Evolutionary conservation across 192 early-diverging fungal species (phyloP).

Genomic region (Backusella tarrabulga): DNA sequence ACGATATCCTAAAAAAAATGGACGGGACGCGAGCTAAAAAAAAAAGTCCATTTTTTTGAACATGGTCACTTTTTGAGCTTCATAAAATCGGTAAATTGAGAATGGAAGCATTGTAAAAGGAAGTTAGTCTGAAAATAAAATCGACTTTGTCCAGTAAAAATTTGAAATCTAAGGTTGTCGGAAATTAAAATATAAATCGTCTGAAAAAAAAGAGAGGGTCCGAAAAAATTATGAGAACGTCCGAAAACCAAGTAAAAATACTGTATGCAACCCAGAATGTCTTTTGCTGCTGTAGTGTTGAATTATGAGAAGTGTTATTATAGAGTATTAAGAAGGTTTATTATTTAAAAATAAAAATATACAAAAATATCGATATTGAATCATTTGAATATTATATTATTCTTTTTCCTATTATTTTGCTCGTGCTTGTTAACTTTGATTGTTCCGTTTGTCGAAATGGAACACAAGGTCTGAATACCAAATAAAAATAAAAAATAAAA

Average conservation of each 20-base stretch:
- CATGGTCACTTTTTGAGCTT: too few species aligned
- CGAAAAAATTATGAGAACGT: too few species aligned
- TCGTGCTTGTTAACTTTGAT: slow-evolving; percentile 1
- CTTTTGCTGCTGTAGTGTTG: neutral
- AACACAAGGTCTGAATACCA: slow-evolving; percentile 9
- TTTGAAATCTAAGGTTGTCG: too few species aligned
- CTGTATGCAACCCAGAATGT: neutral
- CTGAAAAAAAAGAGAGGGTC: neutral
- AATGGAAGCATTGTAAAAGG: too few species aligned
- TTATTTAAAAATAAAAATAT: neutral
- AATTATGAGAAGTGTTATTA: neutral
- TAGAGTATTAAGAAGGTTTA: neutral
- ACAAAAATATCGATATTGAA: neutral
- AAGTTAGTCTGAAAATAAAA: too few species aligned
- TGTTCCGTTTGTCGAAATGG: neutral
- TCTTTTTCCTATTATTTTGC: neutral
- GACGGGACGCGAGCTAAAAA: too few species aligned
- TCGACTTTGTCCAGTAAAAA: too few species aligned
- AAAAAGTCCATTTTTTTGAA: too few species aligned
- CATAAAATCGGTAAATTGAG: too few species aligned
- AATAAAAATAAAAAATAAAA: neutral
- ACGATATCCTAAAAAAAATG: too few species aligned
- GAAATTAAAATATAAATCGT: too few species aligned
- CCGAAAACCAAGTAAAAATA: too few species aligned
- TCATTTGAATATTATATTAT: neutral